phyloP scores from a whole-genome alignment of 164 flowering plant genomes.

The Chloranthus sessilifolius region DNA sequence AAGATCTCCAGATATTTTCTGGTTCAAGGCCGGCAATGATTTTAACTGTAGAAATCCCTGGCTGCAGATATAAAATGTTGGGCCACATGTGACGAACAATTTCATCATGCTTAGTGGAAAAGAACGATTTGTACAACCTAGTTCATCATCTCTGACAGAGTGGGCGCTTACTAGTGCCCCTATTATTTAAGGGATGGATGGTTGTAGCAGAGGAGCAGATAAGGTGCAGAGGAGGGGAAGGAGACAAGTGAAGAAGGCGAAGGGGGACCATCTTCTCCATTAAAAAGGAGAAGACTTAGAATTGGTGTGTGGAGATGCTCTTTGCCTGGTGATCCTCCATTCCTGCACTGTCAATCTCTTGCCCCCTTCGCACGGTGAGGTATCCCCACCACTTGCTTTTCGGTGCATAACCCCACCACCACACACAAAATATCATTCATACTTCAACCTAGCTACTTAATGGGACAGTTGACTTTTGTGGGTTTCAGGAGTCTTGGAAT shows the following conservation, averaged over 20 bases:
- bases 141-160: too few species aligned
- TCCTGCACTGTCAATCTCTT: neutral
- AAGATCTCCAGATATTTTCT: too few species aligned
- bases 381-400: neutral
- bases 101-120: too few species aligned
- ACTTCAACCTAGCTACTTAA: neutral
- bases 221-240: neutral
- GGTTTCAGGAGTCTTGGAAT: too few species aligned
- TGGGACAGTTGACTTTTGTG: neutral
- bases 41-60: too few species aligned
- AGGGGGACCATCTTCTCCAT: neutral
- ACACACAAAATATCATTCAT: neutral
- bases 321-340: neutral
- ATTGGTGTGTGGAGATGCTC: slow-evolving; percentile 1
- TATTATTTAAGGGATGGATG: too few species aligned
- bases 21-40: too few species aligned
- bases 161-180: too few species aligned
- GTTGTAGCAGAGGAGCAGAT: neutral
- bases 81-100: too few species aligned
- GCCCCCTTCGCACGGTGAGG: neutral
- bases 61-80: too few species aligned
- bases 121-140: too few species aligned
- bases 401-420: neutral
- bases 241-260: neutral
- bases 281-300: neutral